These are phyloP conservation scores for Phytomonas sp. DNA, from an alignment of 208 protist species.

Conservation along the genomic window DNA sequence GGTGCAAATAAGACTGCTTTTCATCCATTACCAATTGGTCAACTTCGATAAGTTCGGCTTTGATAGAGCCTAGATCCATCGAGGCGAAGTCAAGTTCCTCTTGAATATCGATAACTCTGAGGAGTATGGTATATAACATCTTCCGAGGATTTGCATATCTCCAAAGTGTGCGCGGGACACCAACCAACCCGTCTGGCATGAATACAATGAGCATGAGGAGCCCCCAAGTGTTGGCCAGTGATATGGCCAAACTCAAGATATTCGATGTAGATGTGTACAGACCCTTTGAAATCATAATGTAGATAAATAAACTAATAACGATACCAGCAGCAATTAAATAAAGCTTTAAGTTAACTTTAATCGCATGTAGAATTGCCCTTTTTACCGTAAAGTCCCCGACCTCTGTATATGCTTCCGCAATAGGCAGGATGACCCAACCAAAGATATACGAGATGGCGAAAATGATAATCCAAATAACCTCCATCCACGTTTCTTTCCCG, in stretches of 20 bases:
- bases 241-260: constrained; percentile 70
- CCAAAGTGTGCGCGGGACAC: constrained; percentile 80
- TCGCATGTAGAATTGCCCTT: constrained; percentile 39
- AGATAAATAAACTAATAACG: constrained; percentile 52
- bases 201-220: constrained; percentile 82
- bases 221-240: constrained; percentile 86
- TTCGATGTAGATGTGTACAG: constrained; percentile 40
- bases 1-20: constrained; percentile 52
- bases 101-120: constrained; percentile 73
- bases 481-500: constrained; percentile 47
- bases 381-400: constrained; percentile 75
- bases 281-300: constrained; percentile 74
- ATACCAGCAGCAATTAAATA: constrained; percentile 73
- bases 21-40: constrained; percentile 73
- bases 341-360: constrained; percentile 75
- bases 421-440: constrained; percentile 78
- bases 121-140: constrained; percentile 49
- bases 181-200: constrained; percentile 80
- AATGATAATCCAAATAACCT: constrained; percentile 79
- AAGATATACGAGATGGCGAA: constrained; percentile 79
- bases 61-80: constrained; percentile 74
- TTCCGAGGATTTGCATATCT: constrained; percentile 49
- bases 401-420: constrained; percentile 80
- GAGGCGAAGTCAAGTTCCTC: constrained; percentile 82
- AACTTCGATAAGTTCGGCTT: constrained; percentile 74